These are phyloP conservation scores for Metschnikowia kofuensis DNA, from an alignment of 805 yeast genomes.

Conservation along the genomic window DNA sequence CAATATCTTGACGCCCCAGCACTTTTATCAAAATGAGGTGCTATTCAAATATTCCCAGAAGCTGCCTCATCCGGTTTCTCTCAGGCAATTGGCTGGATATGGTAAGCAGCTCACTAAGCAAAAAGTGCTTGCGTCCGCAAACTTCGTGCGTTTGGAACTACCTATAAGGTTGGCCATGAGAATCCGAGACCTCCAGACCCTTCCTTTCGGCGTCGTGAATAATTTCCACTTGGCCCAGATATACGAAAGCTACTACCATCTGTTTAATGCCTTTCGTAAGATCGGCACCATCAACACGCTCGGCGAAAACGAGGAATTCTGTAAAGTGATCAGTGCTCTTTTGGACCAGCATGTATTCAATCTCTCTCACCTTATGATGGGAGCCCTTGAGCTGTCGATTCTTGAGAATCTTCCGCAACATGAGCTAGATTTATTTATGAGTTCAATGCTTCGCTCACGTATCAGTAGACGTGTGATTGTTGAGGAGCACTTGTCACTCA, in stretches of 20 bases:
- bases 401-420: conserved; percentile 55
- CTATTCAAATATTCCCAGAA: conserved; percentile 60
- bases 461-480: conserved; percentile 86
- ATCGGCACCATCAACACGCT: conserved; percentile 64
- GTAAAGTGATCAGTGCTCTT: conserved; percentile 58
- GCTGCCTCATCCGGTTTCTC: conserved; percentile 82
- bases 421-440: conserved; percentile 69
- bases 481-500: conserved; percentile 84
- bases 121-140: conserved; percentile 79
- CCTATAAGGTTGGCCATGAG: conserved; percentile 83
- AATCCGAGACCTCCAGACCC: conserved; percentile 69
- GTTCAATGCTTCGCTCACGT: conserved; percentile 76
- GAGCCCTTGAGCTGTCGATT: conserved; percentile 78
- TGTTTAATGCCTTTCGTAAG: conserved; percentile 81
- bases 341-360: conserved; percentile 78
- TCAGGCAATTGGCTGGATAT: conserved; percentile 86
- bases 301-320: conserved; percentile 73
- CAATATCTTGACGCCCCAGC: conserved; percentile 54
- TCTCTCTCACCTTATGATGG: conserved; percentile 88
- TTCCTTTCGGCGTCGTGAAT: conserved; percentile 82
- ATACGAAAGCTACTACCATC: conserved; percentile 83
- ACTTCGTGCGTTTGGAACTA: conserved; percentile 81
- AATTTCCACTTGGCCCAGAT: conserved; percentile 85
- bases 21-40: conserved; percentile 80
- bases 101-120: conserved; percentile 76